A percentile compares a stretch with the other conserved stretches of the same genome.
Evolutionary conservation across 768 basidiomycete species (phyloP).

Genomic region (Mycena kentingensis): DNA sequence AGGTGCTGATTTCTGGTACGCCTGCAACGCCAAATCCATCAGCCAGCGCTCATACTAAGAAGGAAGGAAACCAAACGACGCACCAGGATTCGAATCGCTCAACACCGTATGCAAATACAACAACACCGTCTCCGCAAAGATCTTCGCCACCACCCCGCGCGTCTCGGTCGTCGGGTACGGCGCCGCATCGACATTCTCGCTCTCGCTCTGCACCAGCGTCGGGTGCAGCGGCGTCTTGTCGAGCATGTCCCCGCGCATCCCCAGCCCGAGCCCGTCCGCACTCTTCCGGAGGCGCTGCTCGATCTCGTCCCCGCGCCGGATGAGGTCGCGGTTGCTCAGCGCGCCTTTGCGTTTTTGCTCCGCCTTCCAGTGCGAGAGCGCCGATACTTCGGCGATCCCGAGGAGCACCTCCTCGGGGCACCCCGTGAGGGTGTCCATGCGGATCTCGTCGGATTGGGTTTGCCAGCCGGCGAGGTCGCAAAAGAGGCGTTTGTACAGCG

Average conservation of each 20-base stretch:
- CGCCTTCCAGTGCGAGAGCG: conserved; percentile 74
- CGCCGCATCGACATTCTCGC: conserved; percentile 29
- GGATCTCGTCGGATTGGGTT: conserved; percentile 44
- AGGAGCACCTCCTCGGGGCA: conserved; percentile 80
- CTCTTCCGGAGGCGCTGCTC: conserved; percentile 63
- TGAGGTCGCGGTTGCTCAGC: conserved; percentile 73
- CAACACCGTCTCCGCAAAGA: conserved; percentile 67
- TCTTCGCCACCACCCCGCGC: conserved; percentile 48
- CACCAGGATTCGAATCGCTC: conserved; percentile 71
- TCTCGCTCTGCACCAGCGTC: conserved; percentile 35
- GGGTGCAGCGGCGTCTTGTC: conserved; percentile 43
- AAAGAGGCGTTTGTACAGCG: conserved; percentile 68
- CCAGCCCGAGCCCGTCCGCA: conserved; percentile 33
- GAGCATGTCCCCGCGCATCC: conserved; percentile 34
- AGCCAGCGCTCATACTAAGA: conserved; percentile 1
- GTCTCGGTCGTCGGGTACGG: conserved; percentile 46
- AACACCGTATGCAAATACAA: conserved; percentile 73
- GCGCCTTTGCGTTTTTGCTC: conserved; percentile 63
- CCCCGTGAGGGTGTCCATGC: conserved; percentile 70
- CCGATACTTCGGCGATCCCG: conserved; percentile 73
- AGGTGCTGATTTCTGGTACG: conserved; percentile 67
- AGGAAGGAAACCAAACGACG: conserved; percentile 24
- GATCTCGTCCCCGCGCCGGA: conserved; percentile 70
- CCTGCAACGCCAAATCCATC: conserved; percentile 41
- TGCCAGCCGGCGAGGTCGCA: conserved; percentile 49